Evolutionary conservation across 1,284 basidiomycete genomes (phyloP), one percentile per base, ranked within the genome.

Genomic region (Athelia psychrophila): DNA sequence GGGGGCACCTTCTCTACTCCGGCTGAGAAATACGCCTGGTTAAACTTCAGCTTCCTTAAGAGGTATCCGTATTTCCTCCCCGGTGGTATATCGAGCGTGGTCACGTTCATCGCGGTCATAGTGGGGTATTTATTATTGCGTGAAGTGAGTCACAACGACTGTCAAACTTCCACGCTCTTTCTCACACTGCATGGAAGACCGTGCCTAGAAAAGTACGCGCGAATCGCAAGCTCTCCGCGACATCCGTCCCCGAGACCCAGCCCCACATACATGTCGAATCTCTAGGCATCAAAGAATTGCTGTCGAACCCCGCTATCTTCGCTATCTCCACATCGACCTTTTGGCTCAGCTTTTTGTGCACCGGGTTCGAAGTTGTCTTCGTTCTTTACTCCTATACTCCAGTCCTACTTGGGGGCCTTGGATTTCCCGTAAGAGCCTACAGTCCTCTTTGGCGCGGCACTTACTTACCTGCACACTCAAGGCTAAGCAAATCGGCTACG

Each of bases 361-460:
- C 81, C 1, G 77, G 78, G 0, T 88, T 86, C 55, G 84, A 85
- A 51, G 81, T 84, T 15, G 74, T 84, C 2, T 88, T 87, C 60
- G 83, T 85, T 18, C 70, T 88, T 33, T 85, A 84, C 59, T 84
- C 80, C 56, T 87, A 83, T 62, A 79, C 83, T n/a, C 74, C 82
- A 4, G 64, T 86, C 47, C 56, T 70, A 18, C 65, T 70, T 3
- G 85, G 85, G 36, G 84, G 85, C 0, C 69, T 87, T 0, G 70
- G 73, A 16, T 81, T 84, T 60, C 72, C 77, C 25, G 83, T 84
- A 60, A 62, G 79, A 64, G 35, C n/a, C 46, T 13, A 20, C n/a
- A n/a, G 42, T 20, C 13, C 33, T 23, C 48, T 23, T 16, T 36
- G n/a, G n/a, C n/a, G 6, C n/a, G 56, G n/a, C n/a, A n/a, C n/a